Percentiles rank a stretch among this genome's conserved stretches.
Evolutionary conservation across 2,329 filamentous ascomycete species (phyloP).

Genomic region (Lizonia empirigonia): DNA sequence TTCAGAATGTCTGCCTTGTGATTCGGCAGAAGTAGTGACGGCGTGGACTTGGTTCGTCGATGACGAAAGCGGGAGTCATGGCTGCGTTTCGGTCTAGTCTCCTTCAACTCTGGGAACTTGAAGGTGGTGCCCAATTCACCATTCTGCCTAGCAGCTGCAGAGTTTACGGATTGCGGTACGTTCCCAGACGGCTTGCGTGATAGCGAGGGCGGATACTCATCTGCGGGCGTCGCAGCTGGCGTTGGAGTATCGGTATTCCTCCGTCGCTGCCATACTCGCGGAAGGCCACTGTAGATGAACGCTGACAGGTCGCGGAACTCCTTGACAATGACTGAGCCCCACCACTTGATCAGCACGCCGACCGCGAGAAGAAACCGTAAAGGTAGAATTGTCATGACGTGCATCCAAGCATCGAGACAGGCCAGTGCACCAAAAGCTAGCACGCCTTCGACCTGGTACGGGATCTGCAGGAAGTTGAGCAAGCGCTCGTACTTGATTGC

Average conservation of each 20-base stretch:
- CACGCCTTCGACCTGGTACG: conserved; percentile 80
- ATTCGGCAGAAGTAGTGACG: conserved; percentile 81
- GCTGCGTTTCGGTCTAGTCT: conserved; percentile 33
- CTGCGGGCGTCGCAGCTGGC: conserved; percentile 33
- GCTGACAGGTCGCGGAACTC: conserved; percentile 73
- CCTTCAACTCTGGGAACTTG: conserved; percentile 37
- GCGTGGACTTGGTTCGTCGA: conserved; percentile 79
- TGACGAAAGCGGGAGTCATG: conserved; percentile 57
- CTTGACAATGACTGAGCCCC: conserved; percentile 71
- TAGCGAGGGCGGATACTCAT: conserved; percentile 34
- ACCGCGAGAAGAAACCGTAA: conserved; percentile 84
- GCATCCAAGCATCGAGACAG: conserved; percentile 94
- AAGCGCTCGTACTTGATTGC: conserved; percentile 90
- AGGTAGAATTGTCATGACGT: conserved; percentile 94
- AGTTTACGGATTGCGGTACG: conserved; percentile 19
- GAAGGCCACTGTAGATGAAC: conserved; percentile 80
- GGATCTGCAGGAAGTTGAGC: conserved; percentile 84
- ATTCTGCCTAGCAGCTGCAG: conserved; percentile 33
- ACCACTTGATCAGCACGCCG: conserved; percentile 77
- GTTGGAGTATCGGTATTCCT: conserved; percentile 49
- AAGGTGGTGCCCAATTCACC: conserved; percentile 29
- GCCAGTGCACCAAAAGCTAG: conserved; percentile 87
- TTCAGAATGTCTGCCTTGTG: conserved; percentile 96
- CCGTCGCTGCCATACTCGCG: conserved; percentile 75
- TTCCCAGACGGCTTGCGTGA: conserved; percentile 36